Evolutionary conservation across 2,329 filamentous ascomycete genomes (phyloP), one percentile per base, ranked within the genome.

Genomic region (Fusarium hostae): DNA sequence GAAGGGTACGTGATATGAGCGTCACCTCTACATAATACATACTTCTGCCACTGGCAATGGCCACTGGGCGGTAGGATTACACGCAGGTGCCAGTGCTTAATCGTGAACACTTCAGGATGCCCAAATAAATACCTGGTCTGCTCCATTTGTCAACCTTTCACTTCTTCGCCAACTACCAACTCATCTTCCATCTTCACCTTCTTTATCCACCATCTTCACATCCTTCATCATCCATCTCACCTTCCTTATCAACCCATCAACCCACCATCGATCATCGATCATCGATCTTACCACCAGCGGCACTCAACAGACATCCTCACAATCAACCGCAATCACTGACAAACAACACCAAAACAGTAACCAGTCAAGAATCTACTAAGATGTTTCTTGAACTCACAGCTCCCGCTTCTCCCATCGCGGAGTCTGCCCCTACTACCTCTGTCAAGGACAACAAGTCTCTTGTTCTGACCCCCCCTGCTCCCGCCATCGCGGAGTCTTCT

Each of bases 1-100:
- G 2, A 13, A 9, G 9, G 10, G 5, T 15, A 2, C 3, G 12
- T 16, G 9, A n/a, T 9, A 7, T 16, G 26, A 2, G 6, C 26
- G 7, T 26, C 26, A 26, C 2, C 26, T 26, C 5, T 26, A 26
- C 6, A 26, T 6, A 26, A 6, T 26, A 6, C 26, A 2, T 26
- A 1, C 6, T 6, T 11, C 48, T 26, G 32, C 2, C 48, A 52
- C 18, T 52, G 22, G 3, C 18, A n/a, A n/a, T 16, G 9, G 18
- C 15, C 18, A 52, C 4, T 18, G 2, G 2, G 4, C 18, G 26
- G 32, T 52, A 16, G 12, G 4, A 37, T 6, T 5, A 6, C 3
- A 15, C 2, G 6, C 12, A 37, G 12, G 4, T n/a, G 32, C 32
- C 48, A 39, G 48, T 52, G 48, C 6, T 3, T 12, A 8, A 37